These are phyloP conservation scores for Pholiota molesta DNA, from an alignment of 768 basidiomycete species.

Conservation along the genomic window DNA sequence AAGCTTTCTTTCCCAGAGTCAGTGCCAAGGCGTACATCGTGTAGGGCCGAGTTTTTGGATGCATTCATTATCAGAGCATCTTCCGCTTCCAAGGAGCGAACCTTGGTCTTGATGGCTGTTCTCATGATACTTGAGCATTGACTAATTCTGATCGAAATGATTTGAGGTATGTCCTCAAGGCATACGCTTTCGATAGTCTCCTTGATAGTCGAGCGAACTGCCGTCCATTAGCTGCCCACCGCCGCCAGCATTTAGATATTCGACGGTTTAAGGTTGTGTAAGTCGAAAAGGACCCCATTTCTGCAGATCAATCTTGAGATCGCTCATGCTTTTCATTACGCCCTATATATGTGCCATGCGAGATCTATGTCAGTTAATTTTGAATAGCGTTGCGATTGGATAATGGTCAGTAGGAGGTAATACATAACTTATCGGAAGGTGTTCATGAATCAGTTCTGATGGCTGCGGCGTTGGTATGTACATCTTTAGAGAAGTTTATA, in stretches of 20 bases:
- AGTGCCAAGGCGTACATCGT: neutral
- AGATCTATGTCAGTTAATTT: neutral
- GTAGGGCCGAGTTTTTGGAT: too few relatives aligned
- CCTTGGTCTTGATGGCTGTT: neutral
- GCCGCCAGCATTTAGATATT: neutral
- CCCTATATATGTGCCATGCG: constrained; percentile 1
- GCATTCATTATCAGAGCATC: too few relatives aligned
- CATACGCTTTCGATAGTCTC: neutral
- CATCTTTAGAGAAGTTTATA: neutral
- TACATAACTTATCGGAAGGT: neutral
- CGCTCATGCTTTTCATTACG: neutral
- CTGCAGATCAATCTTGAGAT: neutral
- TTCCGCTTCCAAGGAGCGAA: neutral
- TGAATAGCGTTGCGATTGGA: neutral
- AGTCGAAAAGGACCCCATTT: constrained; percentile 1
- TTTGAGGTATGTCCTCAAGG: neutral
- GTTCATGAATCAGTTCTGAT: neutral
- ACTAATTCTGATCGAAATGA: neutral
- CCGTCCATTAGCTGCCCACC: neutral
- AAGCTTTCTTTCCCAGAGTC: neutral
- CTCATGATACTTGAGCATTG: neutral
- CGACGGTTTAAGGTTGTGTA: neutral
- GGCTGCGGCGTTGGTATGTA: neutral
- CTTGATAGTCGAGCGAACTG: neutral
- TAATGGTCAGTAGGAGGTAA: neutral